Base-by-base conservation (phyloP, 2,329 filamentous ascomycete species). In the Macrophomina pseudophaseolina region DNA sequence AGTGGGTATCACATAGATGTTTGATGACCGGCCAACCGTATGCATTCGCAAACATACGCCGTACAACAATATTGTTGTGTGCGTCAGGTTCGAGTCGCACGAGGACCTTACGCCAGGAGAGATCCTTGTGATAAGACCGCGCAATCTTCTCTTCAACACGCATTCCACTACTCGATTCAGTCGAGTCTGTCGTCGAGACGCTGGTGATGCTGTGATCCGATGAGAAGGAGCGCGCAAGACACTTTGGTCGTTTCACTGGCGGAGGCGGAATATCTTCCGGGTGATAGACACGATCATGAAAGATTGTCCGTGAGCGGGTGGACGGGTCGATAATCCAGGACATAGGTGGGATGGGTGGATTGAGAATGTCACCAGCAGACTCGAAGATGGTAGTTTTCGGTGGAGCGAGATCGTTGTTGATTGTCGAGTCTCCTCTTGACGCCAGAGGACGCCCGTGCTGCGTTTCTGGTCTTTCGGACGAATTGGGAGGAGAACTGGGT, bases 121-220 rank as follows among this genome's bases (percentile, higher is more conserved):
- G 81, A 69, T 93, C 93, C 12, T 89, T 88, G 77, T 99, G 95
- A 80, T 99, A 99, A 14, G 93, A 95, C 54, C 95, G 88, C 1
- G 95, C 95, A 71, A 99, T 99, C 80, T 97, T 98, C 78, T 99
- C 95, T 78, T 99, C 95, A 0, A 98, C 93, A 69, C 91, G 92
- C 88, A 98, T 94, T 69, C 82, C 87, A 9, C 89, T 87, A 30
- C 38, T 12, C 14, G 66, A 49, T 30, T 64, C 51, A 42, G 44
- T 16, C n/a, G 66, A 51, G 23, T 68, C 67, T 35, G 66, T 60
- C 9, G 67, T 65, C 23, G 66, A 60, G 28, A 58, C 60, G 28
- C 48, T 69, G 35, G 44, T 48, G 16, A 66, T 44, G 59, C 58
- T 64, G n/a, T 69, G 76, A 7, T 85, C 81, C 46, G 72, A 76